phyloP scores from a whole-genome alignment of 306 rosid species.

The Acacia acuminata region DNA sequence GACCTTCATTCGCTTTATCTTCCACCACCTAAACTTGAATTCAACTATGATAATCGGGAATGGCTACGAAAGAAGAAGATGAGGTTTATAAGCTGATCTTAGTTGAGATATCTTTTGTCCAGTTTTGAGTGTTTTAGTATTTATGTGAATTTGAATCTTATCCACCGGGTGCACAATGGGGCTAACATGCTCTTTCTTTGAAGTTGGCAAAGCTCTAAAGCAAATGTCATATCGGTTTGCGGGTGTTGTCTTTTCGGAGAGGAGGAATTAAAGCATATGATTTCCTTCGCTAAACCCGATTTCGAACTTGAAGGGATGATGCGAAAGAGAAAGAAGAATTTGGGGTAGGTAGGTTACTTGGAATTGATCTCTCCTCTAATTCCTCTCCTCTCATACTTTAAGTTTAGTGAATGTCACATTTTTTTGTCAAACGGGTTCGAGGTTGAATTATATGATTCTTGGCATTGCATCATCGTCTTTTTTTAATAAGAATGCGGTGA shows the following conservation, averaged over 20 bases:
- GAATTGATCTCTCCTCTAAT: neutral
- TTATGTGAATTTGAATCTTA: conserved; percentile 43
- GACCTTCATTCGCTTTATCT: conserved; percentile 75
- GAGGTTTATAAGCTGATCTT: conserved; percentile 59
- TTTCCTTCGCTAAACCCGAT: conserved; percentile 40
- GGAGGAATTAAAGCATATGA: conserved; percentile 46
- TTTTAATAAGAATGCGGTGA: too few relatives aligned
- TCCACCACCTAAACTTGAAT: conserved; percentile 77
- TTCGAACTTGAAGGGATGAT: conserved; percentile 58
- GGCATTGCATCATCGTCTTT: too few relatives aligned
- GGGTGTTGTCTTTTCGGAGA: conserved; percentile 40
- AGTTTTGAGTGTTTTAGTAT: conserved; percentile 33
- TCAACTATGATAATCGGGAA: conserved; percentile 61
- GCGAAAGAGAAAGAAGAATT: conserved; percentile 63
- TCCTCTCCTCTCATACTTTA: neutral
- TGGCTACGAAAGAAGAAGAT: conserved; percentile 61
- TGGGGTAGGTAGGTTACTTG: conserved; percentile 51
- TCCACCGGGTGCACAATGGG: conserved; percentile 53
- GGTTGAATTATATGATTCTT: too few relatives aligned
- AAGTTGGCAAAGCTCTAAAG: conserved; percentile 49
- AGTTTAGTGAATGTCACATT: too few relatives aligned
- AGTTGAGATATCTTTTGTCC: conserved; percentile 27
- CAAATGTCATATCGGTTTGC: conserved; percentile 50
- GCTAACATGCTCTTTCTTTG: conserved; percentile 53
- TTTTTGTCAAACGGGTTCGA: too few relatives aligned